Base-by-base conservation (phyloP, 352 stramenopile genomes). In the Phytophthora gonapodyides region DNA sequence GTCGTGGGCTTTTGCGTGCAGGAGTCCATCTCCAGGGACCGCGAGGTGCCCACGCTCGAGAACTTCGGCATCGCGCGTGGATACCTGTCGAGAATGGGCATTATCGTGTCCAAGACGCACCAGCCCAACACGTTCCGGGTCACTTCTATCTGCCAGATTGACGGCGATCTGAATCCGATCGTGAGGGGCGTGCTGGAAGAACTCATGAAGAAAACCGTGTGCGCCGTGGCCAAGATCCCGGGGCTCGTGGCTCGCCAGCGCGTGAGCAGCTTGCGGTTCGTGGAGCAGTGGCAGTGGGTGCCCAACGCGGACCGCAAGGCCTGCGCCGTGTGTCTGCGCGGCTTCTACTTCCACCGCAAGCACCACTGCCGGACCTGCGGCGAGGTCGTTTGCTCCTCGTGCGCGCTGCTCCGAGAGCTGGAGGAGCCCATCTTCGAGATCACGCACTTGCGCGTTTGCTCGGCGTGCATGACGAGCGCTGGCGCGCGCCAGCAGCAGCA, bases 281-380 rank as follows among this genome's bases (percentile, higher is more conserved):
- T 93, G 30, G 84, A 90, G 66, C 79, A 89, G 54, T 93, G 79
- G 80, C 80, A 89, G 42, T 93, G 84, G 84, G 75, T 93, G 34
- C 78, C 80, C 11, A 89, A 93, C 40, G 62, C 75, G 5, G 81
- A 91, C 50, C 71, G 84, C 11, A 88, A 89, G 51, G 83, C 80
- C 0, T 93, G 84, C 49, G 76, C 80, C 0, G 81, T 93, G 47
- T 93, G 84, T 54, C 48, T 89, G 7, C 80, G 80, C 0, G 78
- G 75, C 4, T 93, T 93, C 61, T 87, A 85, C 48, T 89, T 91
- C 50, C 84, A 78, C 19, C 75, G 82, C 7, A 88, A 88, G 69
- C 82, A 91, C 52, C 82, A 91, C 51, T 91, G 82, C 59, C 68
- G 79, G 36, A 80, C 80, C 4, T 91, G 82, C 59, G 82, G 82